Evolutionary conservation across 2,329 filamentous ascomycete species (phyloP).

Genomic region (Periconia sp.): DNA sequence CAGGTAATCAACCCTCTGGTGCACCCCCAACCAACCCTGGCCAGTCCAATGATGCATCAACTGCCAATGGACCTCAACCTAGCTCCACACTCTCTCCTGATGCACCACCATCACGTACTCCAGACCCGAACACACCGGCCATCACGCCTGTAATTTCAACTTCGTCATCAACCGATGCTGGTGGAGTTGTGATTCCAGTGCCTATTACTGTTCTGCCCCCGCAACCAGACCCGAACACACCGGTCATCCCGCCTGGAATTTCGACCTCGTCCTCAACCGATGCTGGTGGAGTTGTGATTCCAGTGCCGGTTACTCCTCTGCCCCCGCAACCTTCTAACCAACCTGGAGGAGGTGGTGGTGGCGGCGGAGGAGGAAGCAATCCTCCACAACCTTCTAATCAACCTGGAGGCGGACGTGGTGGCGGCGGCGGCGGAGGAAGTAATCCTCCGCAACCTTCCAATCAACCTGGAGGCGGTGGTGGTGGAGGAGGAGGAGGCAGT

Average conservation of each 20-base stretch:
- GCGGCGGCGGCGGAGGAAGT: not conserved
- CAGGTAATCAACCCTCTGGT: not conserved
- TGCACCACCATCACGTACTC: not conserved
- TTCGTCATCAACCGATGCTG: slow-evolving; percentile 1
- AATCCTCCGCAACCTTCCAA: not conserved
- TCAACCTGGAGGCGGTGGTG: not conserved
- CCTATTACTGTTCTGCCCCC: not conserved
- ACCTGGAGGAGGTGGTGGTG: not conserved
- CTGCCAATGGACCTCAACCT: not conserved
- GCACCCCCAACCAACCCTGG: not conserved
- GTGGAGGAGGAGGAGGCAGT: too few species aligned
- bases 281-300: not conserved
- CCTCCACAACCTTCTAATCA: not conserved
- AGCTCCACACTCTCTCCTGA: not conserved
- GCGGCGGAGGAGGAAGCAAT: not conserved
- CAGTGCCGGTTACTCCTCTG: not conserved
- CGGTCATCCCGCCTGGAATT: not conserved
- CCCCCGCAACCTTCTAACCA: not conserved
- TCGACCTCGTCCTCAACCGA: not conserved
- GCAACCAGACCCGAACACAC: not conserved
- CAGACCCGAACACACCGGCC: not conserved
- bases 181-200: slow-evolving; percentile 1
- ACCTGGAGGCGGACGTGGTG: not conserved
- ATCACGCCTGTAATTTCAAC: slow-evolving; percentile 1
- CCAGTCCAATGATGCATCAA: not conserved